Percentiles rank a stretch among this genome's conserved stretches.
These are phyloP conservation scores for Colletotrichum sp. DNA, from an alignment of 2,329 filamentous ascomycete genomes.

Conservation along the genomic window DNA sequence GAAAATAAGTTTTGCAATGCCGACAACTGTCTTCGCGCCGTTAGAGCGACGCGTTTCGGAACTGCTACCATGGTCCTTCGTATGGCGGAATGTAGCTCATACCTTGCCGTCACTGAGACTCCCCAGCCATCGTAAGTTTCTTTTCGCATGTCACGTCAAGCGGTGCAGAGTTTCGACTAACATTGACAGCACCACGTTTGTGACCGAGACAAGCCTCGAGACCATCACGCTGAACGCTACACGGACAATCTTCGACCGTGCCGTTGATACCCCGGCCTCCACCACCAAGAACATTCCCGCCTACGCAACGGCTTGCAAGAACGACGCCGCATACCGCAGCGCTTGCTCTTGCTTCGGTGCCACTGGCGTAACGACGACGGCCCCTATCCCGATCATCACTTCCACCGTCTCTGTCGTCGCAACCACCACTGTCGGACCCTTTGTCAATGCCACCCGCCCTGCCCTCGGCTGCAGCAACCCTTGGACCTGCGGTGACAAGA, in stretches of 20 bases:
- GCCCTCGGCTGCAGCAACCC: not conserved
- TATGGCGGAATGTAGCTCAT: constrained; percentile 44
- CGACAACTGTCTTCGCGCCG: constrained; percentile 52
- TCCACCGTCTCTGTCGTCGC: constrained; percentile 40
- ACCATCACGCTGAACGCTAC: constrained; percentile 4
- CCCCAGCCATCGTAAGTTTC: constrained; percentile 41
- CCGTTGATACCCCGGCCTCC: constrained; percentile 46
- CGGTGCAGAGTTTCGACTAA: not conserved
- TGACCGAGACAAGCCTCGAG: constrained; percentile 6
- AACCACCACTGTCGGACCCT: not conserved
- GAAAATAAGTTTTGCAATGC: constrained; percentile 35
- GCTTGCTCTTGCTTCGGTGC: constrained; percentile 34
- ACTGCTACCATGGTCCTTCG: constrained; percentile 31
- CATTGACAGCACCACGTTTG: not conserved
- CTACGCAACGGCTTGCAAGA: constrained; percentile 29
- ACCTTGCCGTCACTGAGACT: constrained; percentile 42
- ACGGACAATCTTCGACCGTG: constrained; percentile 23
- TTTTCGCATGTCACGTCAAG: not conserved
- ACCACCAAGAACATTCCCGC: constrained; percentile 60
- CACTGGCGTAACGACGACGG: constrained; percentile 33
- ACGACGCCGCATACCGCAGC: constrained; percentile 24
- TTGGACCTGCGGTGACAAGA: constrained; percentile 7
- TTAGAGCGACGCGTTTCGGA: constrained; percentile 46
- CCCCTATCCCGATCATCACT: constrained; percentile 40
- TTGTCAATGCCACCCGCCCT: constrained; percentile 5